Evolutionary conservation across 208 protist species (phyloP), one percentile per base, ranked within the genome.

Genomic region (Trypanosomatidae sp.): DNA sequence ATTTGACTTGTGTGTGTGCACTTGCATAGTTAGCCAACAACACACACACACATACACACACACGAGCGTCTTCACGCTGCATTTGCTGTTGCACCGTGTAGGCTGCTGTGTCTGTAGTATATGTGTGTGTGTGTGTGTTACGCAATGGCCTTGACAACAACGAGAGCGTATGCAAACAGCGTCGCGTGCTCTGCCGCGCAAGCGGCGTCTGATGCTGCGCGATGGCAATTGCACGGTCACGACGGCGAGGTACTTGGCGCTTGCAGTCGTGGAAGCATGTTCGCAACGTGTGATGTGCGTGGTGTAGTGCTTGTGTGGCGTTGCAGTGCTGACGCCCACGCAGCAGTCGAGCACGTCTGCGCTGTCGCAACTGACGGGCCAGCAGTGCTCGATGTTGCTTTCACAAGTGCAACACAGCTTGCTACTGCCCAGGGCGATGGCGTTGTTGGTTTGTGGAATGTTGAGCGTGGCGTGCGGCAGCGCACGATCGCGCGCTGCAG

Each of bases 401-500:
- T 85, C 59, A 46, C 66, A n/a, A 42, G 22, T 18, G 43, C 47
- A 15, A 49, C 39, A 4, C 43, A 43, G 27, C 59, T 92, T 28
- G 70, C 68, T 16, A 53, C 57, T 21, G 78, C 83, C 18, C 78
- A 88, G 33, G 83, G 78, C 2, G 72, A 92, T 49, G 68, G 65
- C 2, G 62, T 40, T 1, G 63, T 81, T 10, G 60, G 48, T 1
- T 33, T 92, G 16, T 88, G 73, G 71, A 54, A 92, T 45, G 53
- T 88, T n/a, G 70, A 81, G 49, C 61, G 47, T 6, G 74, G 67
- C 6, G 39, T 43, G 32, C 40, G 35, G 28, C n/a, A 53, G 41
- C 35, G 56, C 0, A 64, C 58, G 1, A 27, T 71, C 7, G 71
- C 55, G 16, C 66, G 78, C 2, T 54, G 49, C 15, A 46, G 22